Percentiles rank a stretch among this genome's conserved stretches.
phyloP scores from a whole-genome alignment of 139 green algal species.

The Chlamydomonas sp. region DNA sequence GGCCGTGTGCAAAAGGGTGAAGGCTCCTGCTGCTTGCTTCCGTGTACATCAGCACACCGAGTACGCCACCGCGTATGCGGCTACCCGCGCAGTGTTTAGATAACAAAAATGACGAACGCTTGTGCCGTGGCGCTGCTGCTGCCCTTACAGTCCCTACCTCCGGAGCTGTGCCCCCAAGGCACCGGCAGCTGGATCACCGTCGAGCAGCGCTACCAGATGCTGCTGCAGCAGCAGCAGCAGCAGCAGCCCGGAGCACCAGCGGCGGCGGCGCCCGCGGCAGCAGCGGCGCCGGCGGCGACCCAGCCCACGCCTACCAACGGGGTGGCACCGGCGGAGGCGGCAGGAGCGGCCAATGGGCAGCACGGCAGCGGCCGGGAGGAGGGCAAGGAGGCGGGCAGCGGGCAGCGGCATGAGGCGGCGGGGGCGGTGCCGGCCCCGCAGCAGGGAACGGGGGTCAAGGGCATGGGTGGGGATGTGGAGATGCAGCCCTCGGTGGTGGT shows the following conservation, averaged over 20 bases:
- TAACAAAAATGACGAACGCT: neutral
- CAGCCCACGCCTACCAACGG: neutral
- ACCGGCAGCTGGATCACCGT: constrained; percentile 30
- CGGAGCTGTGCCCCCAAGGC: constrained; percentile 11
- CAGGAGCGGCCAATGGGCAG: no score
- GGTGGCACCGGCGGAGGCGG: no score
- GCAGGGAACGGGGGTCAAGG: no score
- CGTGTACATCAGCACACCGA: neutral
- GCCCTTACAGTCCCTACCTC: constrained; percentile 7
- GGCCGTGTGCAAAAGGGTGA: no score
- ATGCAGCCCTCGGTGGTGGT: no score
- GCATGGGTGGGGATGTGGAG: no score
- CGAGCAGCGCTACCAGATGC: neutral
- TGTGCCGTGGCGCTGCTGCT: neutral
- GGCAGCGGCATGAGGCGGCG: neutral
- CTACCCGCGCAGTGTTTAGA: no score
- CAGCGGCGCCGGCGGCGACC: no score
- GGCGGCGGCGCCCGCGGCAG: no score
- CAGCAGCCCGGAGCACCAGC: neutral
- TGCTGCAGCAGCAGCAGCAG: neutral
- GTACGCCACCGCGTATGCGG: no score
- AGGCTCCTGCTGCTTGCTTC: neutral
- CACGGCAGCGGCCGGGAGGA: neutral
- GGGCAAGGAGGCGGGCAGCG: neutral
- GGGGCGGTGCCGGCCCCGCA: neutral